phyloP scores from a whole-genome alignment of 805 yeast species.

The Vanderwaltozyma yarrowii region DNA sequence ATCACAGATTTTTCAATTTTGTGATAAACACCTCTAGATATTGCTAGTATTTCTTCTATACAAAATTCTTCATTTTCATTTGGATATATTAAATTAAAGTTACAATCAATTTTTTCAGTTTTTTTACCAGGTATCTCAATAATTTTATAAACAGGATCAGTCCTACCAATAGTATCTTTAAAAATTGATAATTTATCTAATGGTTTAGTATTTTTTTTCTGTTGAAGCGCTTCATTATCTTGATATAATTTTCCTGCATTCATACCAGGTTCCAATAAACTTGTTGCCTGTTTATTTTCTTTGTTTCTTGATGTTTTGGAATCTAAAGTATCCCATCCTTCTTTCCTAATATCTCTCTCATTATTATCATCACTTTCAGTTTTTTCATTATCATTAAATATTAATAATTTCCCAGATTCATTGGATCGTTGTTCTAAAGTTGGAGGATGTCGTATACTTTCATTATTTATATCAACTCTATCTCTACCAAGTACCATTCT shows the following conservation, averaged over 20 bases:
- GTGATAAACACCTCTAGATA: conserved; percentile 30
- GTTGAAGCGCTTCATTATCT: conserved; percentile 5
- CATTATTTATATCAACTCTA: conserved; percentile 2
- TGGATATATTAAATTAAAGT: conserved; percentile 48
- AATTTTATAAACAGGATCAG: conserved; percentile 37
- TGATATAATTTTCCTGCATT: conserved; percentile 49
- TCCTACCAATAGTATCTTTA: conserved; percentile 30
- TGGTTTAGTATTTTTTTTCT: neutral
- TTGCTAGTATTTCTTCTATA: conserved; percentile 54
- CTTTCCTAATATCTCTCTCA: conserved; percentile 10
- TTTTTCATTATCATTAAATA: conserved; percentile 7
- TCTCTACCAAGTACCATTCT: conserved; percentile 10
- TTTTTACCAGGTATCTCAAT: conserved; percentile 48
- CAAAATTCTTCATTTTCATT: conserved; percentile 42
- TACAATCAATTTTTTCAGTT: conserved; percentile 48
- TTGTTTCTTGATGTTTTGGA: conserved; percentile 42
- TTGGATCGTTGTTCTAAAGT: too few species aligned
- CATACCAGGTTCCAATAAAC: conserved; percentile 38
- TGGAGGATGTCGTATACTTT: neutral
- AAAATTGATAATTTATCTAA: conserved; percentile 30
- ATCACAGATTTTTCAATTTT: neutral
- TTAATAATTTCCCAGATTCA: too few species aligned
- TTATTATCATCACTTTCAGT: conserved; percentile 8
- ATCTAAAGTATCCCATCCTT: conserved; percentile 42
- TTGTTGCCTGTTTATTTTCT: conserved; percentile 49